Percentiles rank a stretch among this genome's conserved stretches.
phyloP scores from a whole-genome alignment of 495 filamentous ascomycete species.

The Tuber microsphaerosporum region DNA sequence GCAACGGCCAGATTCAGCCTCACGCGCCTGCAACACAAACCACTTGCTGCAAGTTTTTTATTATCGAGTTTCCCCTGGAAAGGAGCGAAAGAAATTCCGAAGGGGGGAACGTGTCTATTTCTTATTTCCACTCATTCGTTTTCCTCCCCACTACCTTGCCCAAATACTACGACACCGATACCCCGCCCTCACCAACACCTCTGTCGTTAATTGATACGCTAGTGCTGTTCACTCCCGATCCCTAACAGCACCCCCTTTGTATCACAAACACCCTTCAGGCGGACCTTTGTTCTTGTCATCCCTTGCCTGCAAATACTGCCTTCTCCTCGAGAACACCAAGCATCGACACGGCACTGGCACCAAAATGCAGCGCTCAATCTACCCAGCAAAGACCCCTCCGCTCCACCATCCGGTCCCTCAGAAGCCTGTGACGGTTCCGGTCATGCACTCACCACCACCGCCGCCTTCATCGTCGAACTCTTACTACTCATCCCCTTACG shows the following conservation, averaged over 20 bases:
- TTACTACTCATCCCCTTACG: conserved; percentile 61
- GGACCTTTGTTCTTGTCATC: background rate
- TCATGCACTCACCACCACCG: conserved; percentile 92
- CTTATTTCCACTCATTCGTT: conserved; percentile 3
- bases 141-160: conserved; percentile 1
- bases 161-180: background rate
- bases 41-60: background rate
- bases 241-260: background rate
- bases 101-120: background rate
- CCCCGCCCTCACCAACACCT: background rate
- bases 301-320: background rate
- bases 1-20: conserved; percentile 15
- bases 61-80: background rate
- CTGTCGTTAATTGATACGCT: background rate
- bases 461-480: conserved; percentile 60
- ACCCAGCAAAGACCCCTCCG: conserved; percentile 75
- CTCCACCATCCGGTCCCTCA: conserved; percentile 97
- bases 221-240: background rate
- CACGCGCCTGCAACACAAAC: background rate
- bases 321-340: background rate
- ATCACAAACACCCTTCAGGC: background rate
- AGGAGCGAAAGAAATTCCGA: background rate
- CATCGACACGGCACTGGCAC: background rate
- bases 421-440: conserved; percentile 97
- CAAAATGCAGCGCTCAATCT: conserved; percentile 74